phyloP scores from a whole-genome alignment of 257 asterid species.

The Gentiana straminea region DNA sequence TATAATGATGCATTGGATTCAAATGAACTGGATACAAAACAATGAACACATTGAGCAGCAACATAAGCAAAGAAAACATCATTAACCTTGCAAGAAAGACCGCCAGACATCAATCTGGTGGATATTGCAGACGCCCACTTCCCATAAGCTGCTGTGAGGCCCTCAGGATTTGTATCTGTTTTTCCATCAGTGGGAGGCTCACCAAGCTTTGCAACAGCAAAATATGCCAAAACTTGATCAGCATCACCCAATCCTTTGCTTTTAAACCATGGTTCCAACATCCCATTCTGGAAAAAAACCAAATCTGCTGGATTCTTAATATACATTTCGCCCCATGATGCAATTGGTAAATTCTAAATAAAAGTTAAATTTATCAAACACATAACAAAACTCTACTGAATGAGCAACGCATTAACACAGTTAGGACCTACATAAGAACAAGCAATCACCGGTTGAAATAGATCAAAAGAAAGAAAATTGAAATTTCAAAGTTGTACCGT shows the following conservation, averaged over 20 bases:
- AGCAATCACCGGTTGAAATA: neutral
- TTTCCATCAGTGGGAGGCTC: slow-evolving; percentile 88
- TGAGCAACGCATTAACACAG: neutral
- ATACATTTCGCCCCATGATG: slow-evolving; percentile 16
- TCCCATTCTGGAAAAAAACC: slow-evolving; percentile 99
- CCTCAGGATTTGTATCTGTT: slow-evolving; percentile 94
- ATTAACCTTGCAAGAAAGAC: slow-evolving; percentile 88
- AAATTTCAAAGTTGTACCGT: slow-evolving; percentile 39
- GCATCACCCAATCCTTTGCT: slow-evolving; percentile 78
- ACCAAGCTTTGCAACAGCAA: slow-evolving; percentile 89
- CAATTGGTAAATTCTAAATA: neutral
- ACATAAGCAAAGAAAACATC: neutral
- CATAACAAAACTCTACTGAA: neutral
- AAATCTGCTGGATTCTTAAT: slow-evolving; percentile 82
- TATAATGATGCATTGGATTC: neutral
- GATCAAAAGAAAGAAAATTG: neutral
- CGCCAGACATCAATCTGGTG: slow-evolving; percentile 64
- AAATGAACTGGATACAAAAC: too few relatives aligned
- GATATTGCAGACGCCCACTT: slow-evolving; percentile 94
- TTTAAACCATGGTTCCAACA: slow-evolving; percentile 97
- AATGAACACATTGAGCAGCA: neutral
- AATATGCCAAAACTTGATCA: slow-evolving; percentile 90
- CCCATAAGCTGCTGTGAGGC: slow-evolving; percentile 86
- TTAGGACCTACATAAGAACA: neutral
- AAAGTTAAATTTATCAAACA: neutral